These are phyloP conservation scores for Ramichloridium luteum DNA, from an alignment of 2,329 filamentous ascomycete genomes.

Conservation along the genomic window DNA sequence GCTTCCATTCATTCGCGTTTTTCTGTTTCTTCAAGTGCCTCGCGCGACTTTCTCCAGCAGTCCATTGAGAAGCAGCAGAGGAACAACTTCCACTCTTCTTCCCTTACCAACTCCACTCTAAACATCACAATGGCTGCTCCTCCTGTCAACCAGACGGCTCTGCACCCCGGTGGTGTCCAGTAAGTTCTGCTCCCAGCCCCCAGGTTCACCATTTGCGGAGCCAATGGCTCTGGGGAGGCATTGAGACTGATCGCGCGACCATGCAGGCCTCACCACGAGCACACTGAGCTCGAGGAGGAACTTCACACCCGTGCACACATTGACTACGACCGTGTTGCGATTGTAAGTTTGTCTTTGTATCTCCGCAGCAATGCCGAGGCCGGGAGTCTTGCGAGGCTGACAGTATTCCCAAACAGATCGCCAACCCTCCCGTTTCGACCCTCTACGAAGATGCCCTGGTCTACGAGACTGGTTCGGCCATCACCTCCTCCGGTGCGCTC, in stretches of 20 bases:
- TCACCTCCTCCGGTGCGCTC: constrained; percentile 87
- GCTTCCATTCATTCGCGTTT: neutral
- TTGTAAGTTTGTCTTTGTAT: constrained; percentile 48
- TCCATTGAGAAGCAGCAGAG: constrained; percentile 46
- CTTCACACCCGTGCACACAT: constrained; percentile 97
- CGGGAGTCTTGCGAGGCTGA: too few species aligned
- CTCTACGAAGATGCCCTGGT: constrained; percentile 98
- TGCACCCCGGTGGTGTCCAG: constrained; percentile 84
- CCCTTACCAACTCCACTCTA: constrained; percentile 29
- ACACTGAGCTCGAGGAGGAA: constrained; percentile 96
- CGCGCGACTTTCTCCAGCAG: constrained; percentile 45
- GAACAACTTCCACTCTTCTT: constrained; percentile 48
- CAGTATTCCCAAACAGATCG: constrained; percentile 50
- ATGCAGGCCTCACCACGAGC: constrained; percentile 63
- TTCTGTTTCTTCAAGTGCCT: constrained; percentile 24
- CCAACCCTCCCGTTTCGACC: constrained; percentile 88
- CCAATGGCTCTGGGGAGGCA: neutral
- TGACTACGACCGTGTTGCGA: constrained; percentile 95
- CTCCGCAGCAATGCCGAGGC: neutral
- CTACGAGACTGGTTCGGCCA: constrained; percentile 94
- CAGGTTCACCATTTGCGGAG: constrained; percentile 1
- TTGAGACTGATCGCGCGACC: constrained; percentile 10
- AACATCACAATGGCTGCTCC: constrained; percentile 31
- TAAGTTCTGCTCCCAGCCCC: constrained; percentile 39
- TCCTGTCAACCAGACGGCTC: constrained; percentile 77